These are phyloP conservation scores for Fusarium transvaalense DNA, from an alignment of 2,329 filamentous ascomycete species.

Conservation along the genomic window DNA sequence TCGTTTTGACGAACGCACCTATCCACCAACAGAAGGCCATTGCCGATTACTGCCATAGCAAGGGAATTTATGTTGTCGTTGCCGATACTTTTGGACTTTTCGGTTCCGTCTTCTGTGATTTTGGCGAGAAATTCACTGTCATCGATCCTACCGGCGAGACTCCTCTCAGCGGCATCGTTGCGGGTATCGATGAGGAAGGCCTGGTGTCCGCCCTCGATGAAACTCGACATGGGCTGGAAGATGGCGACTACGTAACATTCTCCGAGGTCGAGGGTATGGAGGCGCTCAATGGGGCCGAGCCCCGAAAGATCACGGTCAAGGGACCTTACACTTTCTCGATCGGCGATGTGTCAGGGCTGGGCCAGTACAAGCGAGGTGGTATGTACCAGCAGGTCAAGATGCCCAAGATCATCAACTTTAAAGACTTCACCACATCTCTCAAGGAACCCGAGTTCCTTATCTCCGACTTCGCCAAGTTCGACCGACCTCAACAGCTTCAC, in stretches of 20 bases:
- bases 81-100: slow-evolving; percentile 95
- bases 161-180: slow-evolving; percentile 87
- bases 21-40: slow-evolving; percentile 85
- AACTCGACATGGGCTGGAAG: slow-evolving; percentile 92
- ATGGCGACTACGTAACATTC: slow-evolving; percentile 97
- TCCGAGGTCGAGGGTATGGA: slow-evolving; percentile 95
- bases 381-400: slow-evolving; percentile 98
- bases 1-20: slow-evolving; percentile 88
- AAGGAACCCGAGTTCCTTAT: slow-evolving; percentile 90
- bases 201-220: slow-evolving; percentile 94
- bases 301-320: slow-evolving; percentile 92
- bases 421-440: slow-evolving; percentile 80
- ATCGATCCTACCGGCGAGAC: slow-evolving; percentile 93
- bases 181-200: slow-evolving; percentile 88
- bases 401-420: slow-evolving; percentile 93
- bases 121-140: slow-evolving; percentile 92
- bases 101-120: slow-evolving; percentile 96
- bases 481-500: slow-evolving; percentile 92
- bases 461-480: slow-evolving; percentile 98
- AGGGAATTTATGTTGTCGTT: slow-evolving; percentile 90
- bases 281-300: slow-evolving; percentile 82
- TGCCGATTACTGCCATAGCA: slow-evolving; percentile 92
- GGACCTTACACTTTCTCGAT: slow-evolving; percentile 98
- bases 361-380: slow-evolving; percentile 88
- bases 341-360: slow-evolving; percentile 88